Evolutionary conservation across 2,329 filamentous ascomycete genomes (phyloP), one percentile per base, ranked within the genome.

Genomic region (Ophiosphaerella narmari): DNA sequence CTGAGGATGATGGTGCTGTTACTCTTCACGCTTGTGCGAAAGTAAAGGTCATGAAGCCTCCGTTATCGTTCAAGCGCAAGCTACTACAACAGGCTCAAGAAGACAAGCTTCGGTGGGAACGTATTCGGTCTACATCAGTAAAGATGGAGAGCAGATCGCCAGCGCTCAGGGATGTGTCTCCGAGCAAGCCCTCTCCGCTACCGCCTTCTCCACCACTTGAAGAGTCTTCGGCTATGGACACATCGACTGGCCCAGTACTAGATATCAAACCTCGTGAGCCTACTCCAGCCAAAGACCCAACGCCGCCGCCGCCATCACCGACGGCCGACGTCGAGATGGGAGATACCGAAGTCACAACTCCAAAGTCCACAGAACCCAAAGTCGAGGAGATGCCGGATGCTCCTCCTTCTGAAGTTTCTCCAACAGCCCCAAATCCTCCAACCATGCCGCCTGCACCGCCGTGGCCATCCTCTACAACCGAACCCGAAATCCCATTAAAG

Each of bases 21-120:
- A 43, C 50, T 14, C 37, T 50, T 40, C 55, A 52, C 2, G 47
- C 45, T 34, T 51, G 53, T 39, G 42, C 49, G 39, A 65, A 58
- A 39, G 37, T 43, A 26, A 60, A 57, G 23, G 57, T 62, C 13
- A 60, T 66, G 56, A 66, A 61, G 39, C 68, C 68, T 11, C 67
- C 62, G 4, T 45, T 71, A 40, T 73, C 71, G 0, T 73, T 72
- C 55, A 70, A 71, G 50, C 66, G 70, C 37, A 70, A 64, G 53
- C 65, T 75, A 23, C 55, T 74, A n/a, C 66, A 67, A 34, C 70
- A 72, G 44, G 71, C 71, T 12, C 65, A 67, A 48, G 69, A 73
- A 50, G 70, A 72, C 40, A 71, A 72, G 48, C 33, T 71, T 39
- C 63, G 68, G 46, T 68, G 71, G 31, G 71, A 73, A 55, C 68